Evolutionary conservation across 495 filamentous ascomycete species (phyloP).

Genomic region (Tuber microsphaerosporum): DNA sequence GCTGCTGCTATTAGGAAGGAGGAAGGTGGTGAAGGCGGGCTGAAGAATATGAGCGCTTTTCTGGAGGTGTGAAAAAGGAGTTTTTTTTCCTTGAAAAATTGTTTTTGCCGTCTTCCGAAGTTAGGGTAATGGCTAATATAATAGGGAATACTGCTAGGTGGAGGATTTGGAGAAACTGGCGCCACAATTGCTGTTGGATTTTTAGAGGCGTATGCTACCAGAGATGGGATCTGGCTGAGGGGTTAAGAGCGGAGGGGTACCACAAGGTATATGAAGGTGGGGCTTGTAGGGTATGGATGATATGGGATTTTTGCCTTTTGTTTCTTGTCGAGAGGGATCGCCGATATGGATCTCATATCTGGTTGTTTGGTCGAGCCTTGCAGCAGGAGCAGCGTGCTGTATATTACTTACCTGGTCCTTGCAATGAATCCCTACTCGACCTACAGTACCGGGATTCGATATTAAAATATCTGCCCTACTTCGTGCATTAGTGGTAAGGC

Average conservation of each 20-base stretch:
- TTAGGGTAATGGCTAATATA: slow-evolving; percentile 11
- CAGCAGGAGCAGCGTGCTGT: neutral
- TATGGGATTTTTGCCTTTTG: neutral
- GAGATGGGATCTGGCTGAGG: neutral
- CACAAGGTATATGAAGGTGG: neutral
- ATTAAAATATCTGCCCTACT: neutral
- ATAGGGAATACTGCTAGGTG: slow-evolving; percentile 46
- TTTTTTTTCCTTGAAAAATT: neutral
- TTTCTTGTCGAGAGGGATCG: neutral
- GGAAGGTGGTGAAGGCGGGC: slow-evolving; percentile 28
- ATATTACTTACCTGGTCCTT: slow-evolving; percentile 1
- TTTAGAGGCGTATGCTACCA: slow-evolving; percentile 44
- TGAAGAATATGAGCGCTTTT: slow-evolving; percentile 34
- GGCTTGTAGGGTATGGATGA: neutral
- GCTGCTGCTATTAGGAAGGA: slow-evolving; percentile 62
- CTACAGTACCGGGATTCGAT: neutral
- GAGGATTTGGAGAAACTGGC: slow-evolving; percentile 86
- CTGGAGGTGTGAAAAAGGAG: slow-evolving; percentile 23
- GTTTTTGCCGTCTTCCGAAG: no score
- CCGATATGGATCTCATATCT: neutral
- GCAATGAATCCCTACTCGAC: neutral
- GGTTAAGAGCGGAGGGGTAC: neutral
- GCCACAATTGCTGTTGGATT: slow-evolving; percentile 83
- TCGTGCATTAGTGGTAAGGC: neutral
- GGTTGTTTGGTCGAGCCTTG: neutral